Evolutionary conservation across 2,329 filamentous ascomycete genomes (phyloP).

Genomic region (Microcera coccophila): DNA sequence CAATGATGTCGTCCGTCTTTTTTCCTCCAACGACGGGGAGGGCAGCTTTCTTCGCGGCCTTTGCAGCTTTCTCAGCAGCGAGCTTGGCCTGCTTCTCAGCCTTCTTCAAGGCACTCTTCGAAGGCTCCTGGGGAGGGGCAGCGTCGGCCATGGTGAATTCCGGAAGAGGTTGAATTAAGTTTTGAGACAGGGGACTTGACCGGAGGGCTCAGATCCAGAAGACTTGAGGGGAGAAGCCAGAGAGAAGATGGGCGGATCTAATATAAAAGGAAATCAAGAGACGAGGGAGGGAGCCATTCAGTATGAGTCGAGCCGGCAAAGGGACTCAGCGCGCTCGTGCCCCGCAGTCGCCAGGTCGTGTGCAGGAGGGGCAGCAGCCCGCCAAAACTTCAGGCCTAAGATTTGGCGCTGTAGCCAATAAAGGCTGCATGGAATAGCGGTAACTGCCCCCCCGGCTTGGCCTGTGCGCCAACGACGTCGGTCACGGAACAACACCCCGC

Average conservation of each 20-base stretch:
- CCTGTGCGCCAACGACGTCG: slow-evolving; percentile 15
- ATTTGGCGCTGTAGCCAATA: slow-evolving; percentile 24
- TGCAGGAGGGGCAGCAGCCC: slow-evolving; percentile 25
- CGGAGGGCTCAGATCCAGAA: slow-evolving; percentile 6
- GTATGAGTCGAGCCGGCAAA: slow-evolving; percentile 25
- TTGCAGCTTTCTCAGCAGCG: slow-evolving; percentile 59
- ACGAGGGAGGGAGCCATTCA: not conserved
- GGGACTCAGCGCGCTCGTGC: slow-evolving; percentile 22
- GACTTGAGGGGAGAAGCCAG: not conserved
- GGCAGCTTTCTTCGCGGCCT: slow-evolving; percentile 53
- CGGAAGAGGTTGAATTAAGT: not conserved
- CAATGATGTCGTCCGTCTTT: slow-evolving; percentile 68
- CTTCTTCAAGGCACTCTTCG: slow-evolving; percentile 64
- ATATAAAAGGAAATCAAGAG: slow-evolving; percentile 13
- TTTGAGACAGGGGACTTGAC: slow-evolving; percentile 1
- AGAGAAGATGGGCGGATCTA: slow-evolving; percentile 6
- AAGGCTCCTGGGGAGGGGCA: slow-evolving; percentile 36
- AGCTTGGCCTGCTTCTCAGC: slow-evolving; percentile 61
- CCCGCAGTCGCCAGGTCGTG: slow-evolving; percentile 24
- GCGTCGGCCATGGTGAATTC: slow-evolving; percentile 25
- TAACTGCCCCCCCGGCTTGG: slow-evolving; percentile 7
- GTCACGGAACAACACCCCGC: slow-evolving; percentile 25
- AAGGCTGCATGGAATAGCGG: not conserved
- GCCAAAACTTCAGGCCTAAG: slow-evolving; percentile 26
- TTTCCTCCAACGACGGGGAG: slow-evolving; percentile 55